phyloP scores from a whole-genome alignment of 495 filamentous ascomycete genomes.

The Talaromyces nanjingensis region DNA sequence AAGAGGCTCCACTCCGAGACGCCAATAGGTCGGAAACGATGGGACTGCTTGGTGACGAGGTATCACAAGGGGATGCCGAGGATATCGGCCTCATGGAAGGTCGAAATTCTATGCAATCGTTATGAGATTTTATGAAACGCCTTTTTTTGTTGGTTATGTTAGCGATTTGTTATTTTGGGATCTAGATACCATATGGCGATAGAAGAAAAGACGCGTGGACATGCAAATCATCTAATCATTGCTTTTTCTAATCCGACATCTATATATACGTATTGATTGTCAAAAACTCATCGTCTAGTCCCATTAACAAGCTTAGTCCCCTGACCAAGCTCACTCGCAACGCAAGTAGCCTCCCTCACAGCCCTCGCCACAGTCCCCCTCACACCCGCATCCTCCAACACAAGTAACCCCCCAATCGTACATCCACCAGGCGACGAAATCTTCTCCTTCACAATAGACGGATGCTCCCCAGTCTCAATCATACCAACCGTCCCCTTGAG shows the following conservation, averaged over 20 bases:
- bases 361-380: conserved; percentile 32
- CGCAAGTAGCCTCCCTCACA: conserved; percentile 33
- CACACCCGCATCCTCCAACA: conserved; percentile 35
- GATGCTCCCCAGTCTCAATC: conserved; percentile 32
- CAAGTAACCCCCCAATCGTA: conserved; percentile 39
- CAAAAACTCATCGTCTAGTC: conserved; percentile 21
- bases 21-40: conserved; percentile 39
- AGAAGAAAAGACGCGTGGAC: background rate
- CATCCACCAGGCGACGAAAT: conserved; percentile 36
- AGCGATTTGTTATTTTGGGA: conserved; percentile 2
- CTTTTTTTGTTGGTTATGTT: background rate
- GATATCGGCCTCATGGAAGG: conserved; percentile 31
- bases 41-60: conserved; percentile 35
- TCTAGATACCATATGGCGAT: conserved; percentile 7
- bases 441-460: conserved; percentile 30
- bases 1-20: conserved; percentile 29
- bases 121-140: background rate
- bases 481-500: conserved; percentile 33
- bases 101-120: conserved; percentile 25
- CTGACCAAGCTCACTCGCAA: conserved; percentile 33
- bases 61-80: conserved; percentile 26
- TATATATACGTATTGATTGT: background rate
- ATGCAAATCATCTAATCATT: conserved; percentile 9
- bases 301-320: conserved; percentile 28
- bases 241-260: background rate